Conservation (phyloP, 1,284 basidiomycete species). For the Ceratobasidium papillatum region DNA sequence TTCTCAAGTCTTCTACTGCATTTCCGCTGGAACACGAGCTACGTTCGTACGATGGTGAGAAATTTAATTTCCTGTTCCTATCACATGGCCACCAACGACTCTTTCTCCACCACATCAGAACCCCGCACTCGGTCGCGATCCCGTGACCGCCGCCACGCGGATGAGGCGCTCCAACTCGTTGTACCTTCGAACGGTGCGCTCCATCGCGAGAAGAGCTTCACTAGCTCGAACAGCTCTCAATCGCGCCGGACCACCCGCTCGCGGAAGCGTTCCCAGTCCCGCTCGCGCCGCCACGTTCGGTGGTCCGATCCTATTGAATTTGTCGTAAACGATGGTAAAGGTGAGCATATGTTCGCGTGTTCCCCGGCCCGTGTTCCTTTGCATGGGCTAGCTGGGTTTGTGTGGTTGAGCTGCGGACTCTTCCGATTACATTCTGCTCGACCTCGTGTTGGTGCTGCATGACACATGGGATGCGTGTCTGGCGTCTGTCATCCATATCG, state of each 20-base stretch:
- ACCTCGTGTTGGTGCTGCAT: conserved; percentile 21
- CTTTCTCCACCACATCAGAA: conserved; percentile 11
- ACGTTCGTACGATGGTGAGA: conserved; percentile 13
- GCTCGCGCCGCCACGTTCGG: conserved; percentile 20
- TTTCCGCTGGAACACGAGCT: conserved; percentile 23
- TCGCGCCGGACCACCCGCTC: conserved; percentile 15
- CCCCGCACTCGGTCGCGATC: conserved; percentile 29
- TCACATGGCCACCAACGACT: not conserved
- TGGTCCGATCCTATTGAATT: conserved; percentile 33
- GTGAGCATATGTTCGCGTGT: conserved; percentile 1
- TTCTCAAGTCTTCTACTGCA: conserved; percentile 23
- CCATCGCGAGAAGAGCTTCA: conserved; percentile 7
- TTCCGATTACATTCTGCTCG: not conserved
- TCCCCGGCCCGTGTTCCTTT: conserved; percentile 7
- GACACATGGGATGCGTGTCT: conserved; percentile 5
- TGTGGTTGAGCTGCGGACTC: conserved; percentile 12
- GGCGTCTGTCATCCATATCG: conserved; percentile 21
- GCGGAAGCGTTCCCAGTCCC: conserved; percentile 12
- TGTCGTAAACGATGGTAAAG: conserved; percentile 32
- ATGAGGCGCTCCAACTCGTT: conserved; percentile 19
- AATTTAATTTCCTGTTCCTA: not conserved
- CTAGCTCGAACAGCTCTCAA: not conserved
- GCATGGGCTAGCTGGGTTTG: not conserved
- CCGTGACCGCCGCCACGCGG: conserved; percentile 36
- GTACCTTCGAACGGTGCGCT: not conserved